Evolutionary conservation across 257 asterid genomes (phyloP).

Genomic region (Cynanchum wilfordii): DNA sequence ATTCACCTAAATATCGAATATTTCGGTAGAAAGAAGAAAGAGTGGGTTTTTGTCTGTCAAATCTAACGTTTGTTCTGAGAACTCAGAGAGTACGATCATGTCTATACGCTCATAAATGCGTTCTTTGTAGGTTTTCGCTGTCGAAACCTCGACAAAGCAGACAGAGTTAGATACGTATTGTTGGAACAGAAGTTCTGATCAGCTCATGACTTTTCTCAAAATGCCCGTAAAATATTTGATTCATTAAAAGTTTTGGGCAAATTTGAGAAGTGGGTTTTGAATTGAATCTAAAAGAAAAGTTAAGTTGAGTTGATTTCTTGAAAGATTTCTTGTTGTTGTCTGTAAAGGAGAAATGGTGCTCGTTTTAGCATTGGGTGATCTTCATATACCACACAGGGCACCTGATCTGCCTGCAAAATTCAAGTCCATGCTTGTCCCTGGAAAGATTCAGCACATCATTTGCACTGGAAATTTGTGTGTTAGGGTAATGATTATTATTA

Average conservation of each 20-base stretch:
- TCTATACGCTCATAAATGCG: too few relatives aligned
- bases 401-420: conserved; percentile 91
- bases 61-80: too few relatives aligned
- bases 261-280: conserved; percentile 17
- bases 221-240: background rate
- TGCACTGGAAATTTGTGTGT: conserved; percentile 84
- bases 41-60: too few relatives aligned
- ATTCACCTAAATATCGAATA: too few relatives aligned
- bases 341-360: conserved; percentile 59
- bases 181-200: too few relatives aligned
- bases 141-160: too few relatives aligned
- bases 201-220: too few relatives aligned
- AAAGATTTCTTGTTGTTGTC: background rate
- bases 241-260: background rate
- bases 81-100: too few relatives aligned
- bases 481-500: conserved; percentile 45
- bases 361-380: conserved; percentile 93
- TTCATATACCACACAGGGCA: conserved; percentile 92
- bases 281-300: conserved; percentile 14
- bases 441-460: conserved; percentile 87
- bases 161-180: too few relatives aligned
- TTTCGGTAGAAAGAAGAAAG: too few relatives aligned
- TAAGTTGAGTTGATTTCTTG: conserved; percentile 10
- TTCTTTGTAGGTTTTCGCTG: too few relatives aligned
- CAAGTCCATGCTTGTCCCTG: conserved; percentile 98